Base-by-base conservation (phyloP, 192 early-diverging fungal genomes). In the Coemansia sp. region DNA sequence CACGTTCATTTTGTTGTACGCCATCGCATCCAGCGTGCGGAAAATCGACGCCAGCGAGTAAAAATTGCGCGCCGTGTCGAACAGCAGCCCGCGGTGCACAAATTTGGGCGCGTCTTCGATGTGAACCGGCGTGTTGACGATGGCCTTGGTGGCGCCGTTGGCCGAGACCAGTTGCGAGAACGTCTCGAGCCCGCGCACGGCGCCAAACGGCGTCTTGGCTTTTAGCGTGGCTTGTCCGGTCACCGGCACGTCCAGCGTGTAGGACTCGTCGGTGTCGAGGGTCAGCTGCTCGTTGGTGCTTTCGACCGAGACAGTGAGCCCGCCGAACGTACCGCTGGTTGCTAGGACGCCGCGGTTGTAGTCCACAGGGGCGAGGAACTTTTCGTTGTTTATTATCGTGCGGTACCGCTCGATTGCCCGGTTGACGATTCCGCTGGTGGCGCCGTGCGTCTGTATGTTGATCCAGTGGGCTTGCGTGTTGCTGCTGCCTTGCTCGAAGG, bases 1-100 rank as follows among this genome's bases (percentile, higher is more conserved):
- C n/a, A 86, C 83, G 50, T 90, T 90, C 69, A 90, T 67, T 74
- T 90, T 87, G 78, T 80, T 83, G 62, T 75, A 84, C 40, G 84
- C 49, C 70, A 87, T 80, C 27, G 82, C 85, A 41, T 87, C 84
- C 7, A 87, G 73, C 0, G 82, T 84, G 40, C 80, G 74, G 57
- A 71, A 57, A 28, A 87, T 80, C 21, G 73, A 54, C 2, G 64
- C 64, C 19, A 87, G 45, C 21, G 83, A 73, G 60, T 79, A 87
- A 29, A 71, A 90, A 78, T 86, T 84, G 45, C 86, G 81, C 15
- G 79, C 59, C 14, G 85, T 85, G 34, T 87, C 87, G 22, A 89
- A 53, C 42, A 87, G 55, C 6, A 91, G 19, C 4, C 87, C 87
- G 30, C 89, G 84, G 58, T 89, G 85, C 17, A 61, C 50, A 64